phyloP scores from a whole-genome alignment of 805 yeast species.

The Candida cerambycidarum region DNA sequence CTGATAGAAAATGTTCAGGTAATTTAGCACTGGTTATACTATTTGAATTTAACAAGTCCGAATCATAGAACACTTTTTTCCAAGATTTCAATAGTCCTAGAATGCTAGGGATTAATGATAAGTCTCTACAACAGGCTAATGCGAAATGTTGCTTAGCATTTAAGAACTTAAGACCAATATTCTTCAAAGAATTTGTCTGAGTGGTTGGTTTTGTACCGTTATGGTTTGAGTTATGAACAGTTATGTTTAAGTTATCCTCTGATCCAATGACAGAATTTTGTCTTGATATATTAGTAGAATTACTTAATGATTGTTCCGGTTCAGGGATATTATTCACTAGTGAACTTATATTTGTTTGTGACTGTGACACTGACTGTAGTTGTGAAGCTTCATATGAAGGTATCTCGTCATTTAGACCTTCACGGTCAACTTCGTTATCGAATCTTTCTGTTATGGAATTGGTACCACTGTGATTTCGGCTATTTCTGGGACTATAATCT shows the following conservation, averaged over 20 bases:
- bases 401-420: constrained; percentile 26
- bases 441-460: constrained; percentile 8
- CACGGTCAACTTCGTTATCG: constrained; percentile 8
- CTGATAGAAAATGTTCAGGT: constrained; percentile 77
- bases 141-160: constrained; percentile 75
- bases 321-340: not conserved
- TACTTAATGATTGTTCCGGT: constrained; percentile 8
- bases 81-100: constrained; percentile 50
- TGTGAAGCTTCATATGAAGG: constrained; percentile 46
- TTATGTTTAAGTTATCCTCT: not conserved
- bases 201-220: constrained; percentile 1
- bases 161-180: constrained; percentile 66
- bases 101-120: constrained; percentile 69
- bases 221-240: not conserved
- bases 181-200: constrained; percentile 34
- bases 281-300: constrained; percentile 13
- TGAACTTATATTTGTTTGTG: constrained; percentile 3
- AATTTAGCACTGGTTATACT: constrained; percentile 61
- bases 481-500: constrained; percentile 24
- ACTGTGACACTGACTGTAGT: constrained; percentile 13
- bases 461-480: constrained; percentile 11
- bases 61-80: constrained; percentile 30
- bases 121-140: constrained; percentile 74
- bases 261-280: constrained; percentile 14
- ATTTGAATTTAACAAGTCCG: constrained; percentile 11